A percentile compares a stretch with the other conserved stretches of the same genome.
Conservation (phyloP, 441 rosid species). For the Biscutella laevigata region DNA sequence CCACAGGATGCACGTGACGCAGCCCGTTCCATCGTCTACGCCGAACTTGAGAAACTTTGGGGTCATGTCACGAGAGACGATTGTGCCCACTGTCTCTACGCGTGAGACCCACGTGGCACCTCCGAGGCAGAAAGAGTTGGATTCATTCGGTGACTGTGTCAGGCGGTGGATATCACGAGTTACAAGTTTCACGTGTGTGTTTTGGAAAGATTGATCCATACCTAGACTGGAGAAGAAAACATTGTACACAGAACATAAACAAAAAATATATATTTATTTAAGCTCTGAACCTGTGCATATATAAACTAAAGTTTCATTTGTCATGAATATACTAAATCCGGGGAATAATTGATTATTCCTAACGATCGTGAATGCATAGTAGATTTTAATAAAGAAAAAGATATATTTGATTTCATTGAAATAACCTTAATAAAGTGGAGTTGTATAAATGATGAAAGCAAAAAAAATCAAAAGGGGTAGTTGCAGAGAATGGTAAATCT, state of each 20-base stretch:
- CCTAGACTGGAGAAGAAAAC: neutral
- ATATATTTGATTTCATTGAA: too few species aligned
- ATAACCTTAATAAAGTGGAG: too few species aligned
- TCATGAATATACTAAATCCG: too few species aligned
- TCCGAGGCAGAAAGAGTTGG: conserved; percentile 34
- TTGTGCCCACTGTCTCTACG: conserved; percentile 49
- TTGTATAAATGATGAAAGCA: conserved; percentile 9
- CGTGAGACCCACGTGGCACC: conserved; percentile 36
- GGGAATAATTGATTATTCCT: too few species aligned
- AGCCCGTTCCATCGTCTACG: conserved; percentile 65
- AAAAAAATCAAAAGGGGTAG: too few species aligned
- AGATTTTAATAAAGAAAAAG: too few species aligned
- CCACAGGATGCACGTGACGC: conserved; percentile 64
- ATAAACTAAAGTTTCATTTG: too few species aligned
- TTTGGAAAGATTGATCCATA: conserved; percentile 35
- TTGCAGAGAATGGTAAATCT: too few species aligned
- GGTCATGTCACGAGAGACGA: conserved; percentile 50
- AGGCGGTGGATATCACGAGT: conserved; percentile 54
- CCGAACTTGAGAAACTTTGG: conserved; percentile 69
- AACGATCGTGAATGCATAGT: too few species aligned
- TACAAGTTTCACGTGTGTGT: conserved; percentile 59
- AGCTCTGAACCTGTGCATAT: too few species aligned
- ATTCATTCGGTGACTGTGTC: conserved; percentile 24
- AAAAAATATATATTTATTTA: too few species aligned
- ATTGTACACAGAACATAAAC: too few species aligned